Base-by-base conservation (phyloP, 2,329 filamentous ascomycete genomes). In the Diplodia scrobiculata region DNA sequence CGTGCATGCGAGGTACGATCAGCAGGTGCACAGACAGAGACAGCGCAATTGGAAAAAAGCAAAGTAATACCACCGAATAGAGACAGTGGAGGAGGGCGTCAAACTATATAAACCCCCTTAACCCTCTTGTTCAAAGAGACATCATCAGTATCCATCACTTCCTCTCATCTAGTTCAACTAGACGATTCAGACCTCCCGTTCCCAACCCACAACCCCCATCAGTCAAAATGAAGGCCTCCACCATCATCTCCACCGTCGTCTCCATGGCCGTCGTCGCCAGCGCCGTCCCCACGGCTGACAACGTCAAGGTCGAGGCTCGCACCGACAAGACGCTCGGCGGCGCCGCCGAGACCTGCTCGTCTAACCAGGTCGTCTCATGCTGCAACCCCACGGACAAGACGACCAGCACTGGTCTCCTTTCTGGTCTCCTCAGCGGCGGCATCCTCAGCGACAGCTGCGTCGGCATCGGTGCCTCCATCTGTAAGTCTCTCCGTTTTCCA, bases 141-240 rank as follows among this genome's bases (percentile, higher is more conserved):
- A 69, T 66, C 67, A 68, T 63, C 68, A 68, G 48, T 53, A 66
- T 27, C 68, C 66, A 47, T 25, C 21, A 36, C 66, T 55, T 17
- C 52, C 27, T 41, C 38, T 10, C 41, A 55, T 55, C 29, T 29
- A 38, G 13, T 17, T 32, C 34, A 27, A 62, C 36, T 21, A 59
- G 54, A 29, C 54, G 7, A 47, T 48, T 27, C 38, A 47, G 7
- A 32, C 41, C 36, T 60, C 54, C 48, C 65, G 34, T n/a, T 13
- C 29, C 21, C 55, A 63, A 66, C 47, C 21, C 45, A 52, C 27
- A 51, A 47, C 38, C 17, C 60, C 45, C 21, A 55, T 17, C 52
- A 67, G 55, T 27, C 68, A 70, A 68, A 65, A 70, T 70, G 68
- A 70, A 70, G 68, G 47, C 32, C 66, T 66, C 65, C 29, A 54